Base-by-base conservation (phyloP, 2,329 filamentous ascomycete genomes). In the Hypomyces perniciosus region DNA sequence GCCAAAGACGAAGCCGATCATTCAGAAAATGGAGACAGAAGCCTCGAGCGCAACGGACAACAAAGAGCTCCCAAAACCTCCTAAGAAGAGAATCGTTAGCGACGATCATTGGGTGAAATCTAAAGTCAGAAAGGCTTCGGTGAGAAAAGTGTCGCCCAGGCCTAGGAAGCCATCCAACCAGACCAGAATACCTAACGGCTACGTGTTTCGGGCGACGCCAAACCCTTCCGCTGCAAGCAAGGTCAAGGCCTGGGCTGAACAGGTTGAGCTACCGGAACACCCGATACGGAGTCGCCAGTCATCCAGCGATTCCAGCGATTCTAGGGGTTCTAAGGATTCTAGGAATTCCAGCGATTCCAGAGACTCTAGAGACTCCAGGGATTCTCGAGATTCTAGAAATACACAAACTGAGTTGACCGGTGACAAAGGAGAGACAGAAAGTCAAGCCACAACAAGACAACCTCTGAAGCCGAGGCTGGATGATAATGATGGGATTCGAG, bases 11-110 rank as follows among this genome's bases (percentile, higher is more conserved):
- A 67, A 53, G 56, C 57, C 56, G 57, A 37, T 50, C 27, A 35
- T 53, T 12, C 46, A 51, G 13, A 48, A 46, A 27, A 43, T 13
- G 27, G 27, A 34, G 6, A 44, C 58, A 38, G 56, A 56, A 8
- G 55, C 59, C 42, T 50, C 58, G 48, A 8, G 56, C 48, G 40
- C 38, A 29, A 34, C 51, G 48, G 48, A 56, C 44, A 13, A 55
- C 46, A 50, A 51, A 59, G 69, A 64, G 82, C 39, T 47, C 8
- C 30, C 37, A 47, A 68, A 75, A 45, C 81, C 88, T 42, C 92
- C 92, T 12, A 90, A 89, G 71, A 96, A 95, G 76, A 83, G 91
- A 56, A 89, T 97, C 48, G 83, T 96, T 54, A 96, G 91, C 65
- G 92, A 97, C 70, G 86, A 88, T 49, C 88, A 96, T 70, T 97